Conservation (phyloP, 805 yeast genomes). For the Torulaspora franciscae region DNA sequence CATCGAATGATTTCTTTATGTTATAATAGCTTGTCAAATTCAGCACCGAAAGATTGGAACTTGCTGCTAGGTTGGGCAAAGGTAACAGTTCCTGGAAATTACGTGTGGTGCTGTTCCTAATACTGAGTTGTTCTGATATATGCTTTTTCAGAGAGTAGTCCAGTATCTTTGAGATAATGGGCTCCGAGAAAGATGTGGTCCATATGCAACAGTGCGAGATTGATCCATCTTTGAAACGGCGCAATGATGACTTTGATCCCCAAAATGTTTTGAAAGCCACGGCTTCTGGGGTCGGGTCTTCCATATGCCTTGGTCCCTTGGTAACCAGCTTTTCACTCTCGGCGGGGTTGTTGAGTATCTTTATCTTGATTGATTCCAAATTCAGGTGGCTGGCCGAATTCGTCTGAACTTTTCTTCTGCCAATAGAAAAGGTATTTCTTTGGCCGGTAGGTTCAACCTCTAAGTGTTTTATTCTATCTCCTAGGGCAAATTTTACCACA, state of each 20-base stretch:
- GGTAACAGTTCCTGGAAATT: conserved; percentile 53
- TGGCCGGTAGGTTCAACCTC: conserved; percentile 36
- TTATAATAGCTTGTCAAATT: conserved; percentile 41
- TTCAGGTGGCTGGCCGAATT: conserved; percentile 25
- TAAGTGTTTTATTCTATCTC: conserved; percentile 39
- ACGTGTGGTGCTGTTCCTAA: conserved; percentile 35
- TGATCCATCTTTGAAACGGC: conserved; percentile 90
- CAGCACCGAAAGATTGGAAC: conserved; percentile 48
- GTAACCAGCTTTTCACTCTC: conserved; percentile 79
- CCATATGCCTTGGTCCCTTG: conserved; percentile 71
- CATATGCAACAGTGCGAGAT: conserved; percentile 90
- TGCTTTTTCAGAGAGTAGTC: conserved; percentile 62
- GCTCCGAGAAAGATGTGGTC: conserved; percentile 52
- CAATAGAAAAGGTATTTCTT: conserved; percentile 32
- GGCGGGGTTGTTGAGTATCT: conserved; percentile 62
- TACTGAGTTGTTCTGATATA: conserved; percentile 41
- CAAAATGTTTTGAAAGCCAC: conserved; percentile 74
- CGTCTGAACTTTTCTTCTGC: conserved; percentile 49
- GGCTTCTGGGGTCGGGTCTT: conserved; percentile 49
- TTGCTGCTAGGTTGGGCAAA: conserved; percentile 53
- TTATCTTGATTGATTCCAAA: conserved; percentile 45
- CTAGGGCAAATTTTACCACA: conserved; percentile 54
- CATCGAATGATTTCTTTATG: conserved; percentile 52
- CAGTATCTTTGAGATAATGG: conserved; percentile 61
- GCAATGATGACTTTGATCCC: conserved; percentile 79